phyloP scores from a whole-genome alignment of 2,329 filamentous ascomycete genomes.

The Fusarium sp. region DNA sequence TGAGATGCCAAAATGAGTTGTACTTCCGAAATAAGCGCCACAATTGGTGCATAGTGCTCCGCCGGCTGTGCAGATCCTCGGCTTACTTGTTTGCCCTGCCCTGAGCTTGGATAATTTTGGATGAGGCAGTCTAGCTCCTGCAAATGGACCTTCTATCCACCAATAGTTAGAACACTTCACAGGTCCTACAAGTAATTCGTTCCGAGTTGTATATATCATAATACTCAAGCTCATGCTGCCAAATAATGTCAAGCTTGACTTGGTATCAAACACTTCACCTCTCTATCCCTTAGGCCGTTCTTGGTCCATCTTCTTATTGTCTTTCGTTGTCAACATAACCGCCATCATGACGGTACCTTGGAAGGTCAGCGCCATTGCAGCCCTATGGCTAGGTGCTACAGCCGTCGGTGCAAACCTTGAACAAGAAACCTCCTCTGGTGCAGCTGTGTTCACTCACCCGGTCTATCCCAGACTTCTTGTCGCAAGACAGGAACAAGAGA shows the following conservation, averaged over 20 bases:
- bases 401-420: not conserved
- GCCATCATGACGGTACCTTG: not conserved
- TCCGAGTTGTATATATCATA: not conserved
- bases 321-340: not conserved
- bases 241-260: not conserved
- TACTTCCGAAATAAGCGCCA: not conserved
- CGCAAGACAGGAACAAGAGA: not conserved
- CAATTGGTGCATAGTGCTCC: not conserved
- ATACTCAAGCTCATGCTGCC: not conserved
- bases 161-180: too few relatives aligned
- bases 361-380: not conserved
- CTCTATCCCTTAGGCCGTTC: rapidly evolving
- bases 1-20: not conserved
- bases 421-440: not conserved
- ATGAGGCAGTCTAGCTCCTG: not conserved
- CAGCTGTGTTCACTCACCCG: not conserved
- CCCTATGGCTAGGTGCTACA: not conserved
- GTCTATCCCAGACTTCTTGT: not conserved
- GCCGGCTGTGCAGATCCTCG: not conserved
- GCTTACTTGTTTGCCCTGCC: not conserved
- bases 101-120: not conserved
- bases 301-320: rapidly evolving
- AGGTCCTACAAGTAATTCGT: rapidly evolving
- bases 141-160: not conserved
- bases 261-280: not conserved